Conservation (phyloP, 805 yeast species). For the Saturnispora diversa region DNA sequence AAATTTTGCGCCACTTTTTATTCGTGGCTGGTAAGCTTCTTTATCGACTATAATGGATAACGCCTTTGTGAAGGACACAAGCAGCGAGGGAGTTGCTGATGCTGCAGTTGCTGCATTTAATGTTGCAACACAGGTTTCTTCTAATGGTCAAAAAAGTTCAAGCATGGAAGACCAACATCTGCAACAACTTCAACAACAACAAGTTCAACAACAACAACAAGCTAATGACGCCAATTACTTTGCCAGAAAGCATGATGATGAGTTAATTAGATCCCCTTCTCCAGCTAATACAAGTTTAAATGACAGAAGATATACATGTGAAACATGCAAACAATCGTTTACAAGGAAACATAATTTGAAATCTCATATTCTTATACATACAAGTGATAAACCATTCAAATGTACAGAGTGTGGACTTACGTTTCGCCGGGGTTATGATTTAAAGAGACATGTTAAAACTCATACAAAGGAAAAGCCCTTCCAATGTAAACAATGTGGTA, state of each 20-base stretch:
- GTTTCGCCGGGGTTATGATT: constrained; percentile 68
- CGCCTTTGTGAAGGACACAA: background rate
- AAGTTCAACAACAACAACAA: constrained; percentile 4
- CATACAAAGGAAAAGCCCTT: constrained; percentile 74
- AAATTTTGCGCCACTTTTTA: constrained; percentile 7
- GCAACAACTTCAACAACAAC: background rate
- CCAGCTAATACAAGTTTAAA: constrained; percentile 5
- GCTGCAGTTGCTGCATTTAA: constrained; percentile 10
- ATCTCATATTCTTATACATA: constrained; percentile 62
- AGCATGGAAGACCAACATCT: background rate
- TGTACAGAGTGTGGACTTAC: constrained; percentile 54
- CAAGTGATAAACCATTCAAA: constrained; percentile 52
- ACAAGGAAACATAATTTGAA: constrained; percentile 69
- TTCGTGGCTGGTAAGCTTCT: constrained; percentile 7
- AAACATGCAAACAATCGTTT: constrained; percentile 54
- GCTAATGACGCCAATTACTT: background rate
- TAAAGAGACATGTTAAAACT: constrained; percentile 65
- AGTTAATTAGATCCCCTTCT: background rate
- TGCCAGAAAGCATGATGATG: background rate
- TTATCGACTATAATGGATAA: background rate
- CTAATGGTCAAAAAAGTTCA: no score
- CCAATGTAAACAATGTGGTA: constrained; percentile 50
- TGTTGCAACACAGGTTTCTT: background rate
- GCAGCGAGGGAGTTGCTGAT: constrained; percentile 12
- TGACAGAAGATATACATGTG: constrained; percentile 41